Evolutionary conservation across 768 basidiomycete species (phyloP).

Genomic region (Candolleomyces aberdarensis): DNA sequence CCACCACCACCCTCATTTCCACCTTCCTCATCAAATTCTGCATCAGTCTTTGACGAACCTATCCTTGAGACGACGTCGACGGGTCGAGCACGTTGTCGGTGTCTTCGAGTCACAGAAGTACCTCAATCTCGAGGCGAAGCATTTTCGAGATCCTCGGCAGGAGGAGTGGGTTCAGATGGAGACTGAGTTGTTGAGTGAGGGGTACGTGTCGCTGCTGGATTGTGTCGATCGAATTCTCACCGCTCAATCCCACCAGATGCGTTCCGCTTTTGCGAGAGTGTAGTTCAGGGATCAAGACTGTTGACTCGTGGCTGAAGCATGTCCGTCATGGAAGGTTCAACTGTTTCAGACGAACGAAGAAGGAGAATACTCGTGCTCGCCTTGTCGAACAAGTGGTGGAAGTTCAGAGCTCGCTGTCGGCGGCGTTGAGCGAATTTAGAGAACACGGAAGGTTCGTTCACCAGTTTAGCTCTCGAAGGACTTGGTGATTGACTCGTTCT

Average conservation of each 20-base stretch:
- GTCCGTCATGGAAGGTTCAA: not conserved
- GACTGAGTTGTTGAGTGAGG: conserved; percentile 43
- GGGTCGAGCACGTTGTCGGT: conserved; percentile 57
- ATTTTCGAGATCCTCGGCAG: conserved; percentile 47
- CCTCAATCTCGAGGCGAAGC: conserved; percentile 59
- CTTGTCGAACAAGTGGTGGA: not conserved
- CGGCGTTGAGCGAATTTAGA: conserved; percentile 32
- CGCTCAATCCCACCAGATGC: conserved; percentile 38
- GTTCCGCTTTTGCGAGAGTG: not conserved
- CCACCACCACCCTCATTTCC: conserved; percentile 25
- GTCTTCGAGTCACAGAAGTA: conserved; percentile 74
- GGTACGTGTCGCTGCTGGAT: conserved; percentile 19
- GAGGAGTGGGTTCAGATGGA: conserved; percentile 40
- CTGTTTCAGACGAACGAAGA: not conserved
- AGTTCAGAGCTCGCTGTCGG: not conserved
- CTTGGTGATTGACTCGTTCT: not conserved
- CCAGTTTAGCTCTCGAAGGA: not conserved
- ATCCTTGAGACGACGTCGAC: conserved; percentile 25
- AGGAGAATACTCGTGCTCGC: not conserved
- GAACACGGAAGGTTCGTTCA: conserved; percentile 44
- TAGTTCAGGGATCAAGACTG: not conserved
- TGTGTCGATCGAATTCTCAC: conserved; percentile 38
- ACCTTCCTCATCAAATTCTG: conserved; percentile 32
- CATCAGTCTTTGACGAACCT: conserved; percentile 39
- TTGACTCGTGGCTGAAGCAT: not conserved